These are phyloP conservation scores for Phyllachora maydis DNA, from an alignment of 2,329 filamentous ascomycete species.

Conservation along the genomic window DNA sequence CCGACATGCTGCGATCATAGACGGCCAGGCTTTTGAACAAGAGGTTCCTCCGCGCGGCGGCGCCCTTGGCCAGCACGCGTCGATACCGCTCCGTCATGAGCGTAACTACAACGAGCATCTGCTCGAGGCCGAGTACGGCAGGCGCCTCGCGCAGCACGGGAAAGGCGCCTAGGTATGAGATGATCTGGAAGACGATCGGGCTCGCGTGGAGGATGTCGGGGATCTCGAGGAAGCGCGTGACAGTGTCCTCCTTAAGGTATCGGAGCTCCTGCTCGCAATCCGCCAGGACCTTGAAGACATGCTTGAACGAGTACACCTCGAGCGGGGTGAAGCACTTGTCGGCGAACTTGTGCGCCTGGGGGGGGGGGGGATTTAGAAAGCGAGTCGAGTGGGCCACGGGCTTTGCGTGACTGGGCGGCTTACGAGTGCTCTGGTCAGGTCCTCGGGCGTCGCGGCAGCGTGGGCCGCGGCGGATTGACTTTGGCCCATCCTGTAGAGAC, in stretches of 20 bases:
- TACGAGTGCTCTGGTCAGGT: conserved; percentile 29
- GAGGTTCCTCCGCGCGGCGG: conserved; percentile 37
- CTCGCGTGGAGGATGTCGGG: conserved; percentile 49
- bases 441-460: conserved; percentile 26
- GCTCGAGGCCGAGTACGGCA: conserved; percentile 46
- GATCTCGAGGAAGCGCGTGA: conserved; percentile 52
- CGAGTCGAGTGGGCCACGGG: neutral
- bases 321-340: conserved; percentile 50
- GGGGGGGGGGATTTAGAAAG: neutral
- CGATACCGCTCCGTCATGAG: conserved; percentile 52
- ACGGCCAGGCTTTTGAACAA: conserved; percentile 54
- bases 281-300: conserved; percentile 51
- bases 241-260: conserved; percentile 50
- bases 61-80: conserved; percentile 36
- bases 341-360: conserved; percentile 40
- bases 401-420: conserved; percentile 4
- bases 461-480: conserved; percentile 22
- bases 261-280: conserved; percentile 38
- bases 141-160: conserved; percentile 53
- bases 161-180: conserved; percentile 52
- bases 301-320: conserved; percentile 53
- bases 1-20: conserved; percentile 36
- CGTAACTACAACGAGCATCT: conserved; percentile 50
- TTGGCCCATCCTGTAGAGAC: conserved; percentile 32
- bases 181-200: conserved; percentile 49